Evolutionary conservation across 1,284 basidiomycete species (phyloP), one percentile per base, ranked within the genome.

Genomic region (Serendipita sp.): DNA sequence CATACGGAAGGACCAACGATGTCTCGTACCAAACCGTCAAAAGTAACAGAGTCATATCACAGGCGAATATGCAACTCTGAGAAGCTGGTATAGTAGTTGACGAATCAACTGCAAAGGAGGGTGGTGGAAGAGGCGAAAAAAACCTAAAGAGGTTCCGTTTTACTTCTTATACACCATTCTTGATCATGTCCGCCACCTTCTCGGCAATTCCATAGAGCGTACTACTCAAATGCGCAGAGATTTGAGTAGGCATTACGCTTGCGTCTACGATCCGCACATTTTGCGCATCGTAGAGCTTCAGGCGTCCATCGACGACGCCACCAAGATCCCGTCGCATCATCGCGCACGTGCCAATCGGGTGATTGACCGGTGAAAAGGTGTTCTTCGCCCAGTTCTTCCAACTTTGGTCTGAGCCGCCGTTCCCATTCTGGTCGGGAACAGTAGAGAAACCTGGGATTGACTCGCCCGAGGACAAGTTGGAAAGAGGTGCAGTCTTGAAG

Each of bases 311-410:
- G 4, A 74, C 77, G 65, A 70, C 71, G 69, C 83, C 85, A 34
- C 84, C 84, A 3, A 82, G 73, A 1, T 74, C 74, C 38, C 76
- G 73, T 44, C 71, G 73, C 78, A 83, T 83, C 83, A 87, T 84
- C 2, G 82, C 73, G 1, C 77, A 77, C 0, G 83, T 85, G 0
- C 79, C 83, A 50, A 85, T 75, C 3, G 82, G 83, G 70, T 83
- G 81, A 22, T 74, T 73, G n/a, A 80, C 17, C 45, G 47, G 22
- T 22, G 38, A 38, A 49, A 53, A 62, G 29, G 45, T 50, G 32
- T 55, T 13, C 61, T n/a, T 32, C 10, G 55, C 44, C 61, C 61
- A 62, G n/a, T 22, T 15, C 47, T 49, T 17, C 61, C 61, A 62
- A 4, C 15, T 41, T 17, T 22, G 22, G 32, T 62, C 61, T 6